Conservation (phyloP, 116 monocot genomes). For the Phalaenopsis hybrid region DNA sequence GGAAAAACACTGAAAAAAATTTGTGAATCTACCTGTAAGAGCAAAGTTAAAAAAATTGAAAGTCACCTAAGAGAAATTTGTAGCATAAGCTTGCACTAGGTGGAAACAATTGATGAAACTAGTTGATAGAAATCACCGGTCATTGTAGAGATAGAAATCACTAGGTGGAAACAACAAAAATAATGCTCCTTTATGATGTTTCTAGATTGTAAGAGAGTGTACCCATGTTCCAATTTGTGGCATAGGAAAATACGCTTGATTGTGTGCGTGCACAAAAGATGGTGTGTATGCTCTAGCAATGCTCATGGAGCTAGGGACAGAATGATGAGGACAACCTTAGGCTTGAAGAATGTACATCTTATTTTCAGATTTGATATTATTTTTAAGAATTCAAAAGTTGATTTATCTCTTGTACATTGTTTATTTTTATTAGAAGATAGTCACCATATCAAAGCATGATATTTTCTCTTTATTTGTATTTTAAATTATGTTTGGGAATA, state of each 20-base stretch:
- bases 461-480: background rate
- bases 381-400: background rate
- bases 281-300: background rate
- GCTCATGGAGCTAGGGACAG: background rate
- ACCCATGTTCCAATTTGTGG: too few species aligned
- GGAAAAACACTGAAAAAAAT: too few species aligned
- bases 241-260: background rate
- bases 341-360: background rate
- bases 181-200: too few species aligned
- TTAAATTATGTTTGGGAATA: background rate
- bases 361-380: background rate
- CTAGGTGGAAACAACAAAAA: too few species aligned
- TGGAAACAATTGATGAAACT: background rate
- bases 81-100: background rate
- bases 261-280: background rate
- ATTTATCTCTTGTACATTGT: background rate
- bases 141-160: too few species aligned
- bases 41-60: background rate
- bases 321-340: background rate
- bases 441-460: background rate
- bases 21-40: background rate
- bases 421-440: background rate
- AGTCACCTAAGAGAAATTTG: background rate
- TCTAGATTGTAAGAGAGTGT: too few species aligned
- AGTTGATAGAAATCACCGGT: background rate